These are phyloP conservation scores for Kandelia obovata DNA, from an alignment of 345 rosid species.

Conservation along the genomic window DNA sequence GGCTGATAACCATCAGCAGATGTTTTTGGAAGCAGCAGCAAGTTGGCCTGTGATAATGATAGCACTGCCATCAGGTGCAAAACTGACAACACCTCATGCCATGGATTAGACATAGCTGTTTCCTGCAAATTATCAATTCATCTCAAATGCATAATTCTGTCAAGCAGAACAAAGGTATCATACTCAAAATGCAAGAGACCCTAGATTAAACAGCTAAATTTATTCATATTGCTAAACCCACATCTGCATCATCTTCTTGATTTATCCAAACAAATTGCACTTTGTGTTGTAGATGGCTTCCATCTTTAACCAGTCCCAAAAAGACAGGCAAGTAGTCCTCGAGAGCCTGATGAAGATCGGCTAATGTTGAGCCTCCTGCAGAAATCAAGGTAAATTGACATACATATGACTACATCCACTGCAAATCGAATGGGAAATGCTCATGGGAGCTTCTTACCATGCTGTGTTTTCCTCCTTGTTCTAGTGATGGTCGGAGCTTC, in stretches of 20 bases:
- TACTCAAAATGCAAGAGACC: conserved; percentile 6
- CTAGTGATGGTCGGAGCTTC: conserved; percentile 94
- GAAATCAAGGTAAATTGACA: conserved; percentile 24
- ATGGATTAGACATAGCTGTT: conserved; percentile 75
- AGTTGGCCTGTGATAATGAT: conserved; percentile 78
- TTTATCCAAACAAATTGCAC: conserved; percentile 86
- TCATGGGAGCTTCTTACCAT: conserved; percentile 44
- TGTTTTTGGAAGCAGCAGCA: conserved; percentile 87
- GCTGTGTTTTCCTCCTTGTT: conserved; percentile 93
- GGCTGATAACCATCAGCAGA: conserved; percentile 73
- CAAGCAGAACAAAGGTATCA: conserved; percentile 14
- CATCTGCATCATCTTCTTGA: conserved; percentile 96
- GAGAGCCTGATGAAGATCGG: conserved; percentile 95
- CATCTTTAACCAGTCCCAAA: conserved; percentile 84
- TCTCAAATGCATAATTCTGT: conserved; percentile 13
- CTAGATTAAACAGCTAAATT: neutral
- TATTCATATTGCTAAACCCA: conserved; percentile 23
- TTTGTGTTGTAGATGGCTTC: conserved; percentile 71
- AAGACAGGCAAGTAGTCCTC: conserved; percentile 95
- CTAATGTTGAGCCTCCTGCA: conserved; percentile 85
- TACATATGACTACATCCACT: conserved; percentile 7
- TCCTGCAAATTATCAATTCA: conserved; percentile 55
- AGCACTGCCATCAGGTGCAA: conserved; percentile 98
- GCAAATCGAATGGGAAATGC: neutral
- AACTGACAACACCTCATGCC: conserved; percentile 96